These are phyloP conservation scores for Pseudoperonospora humuli DNA, from an alignment of 352 stramenopile genomes.

Conservation along the genomic window DNA sequence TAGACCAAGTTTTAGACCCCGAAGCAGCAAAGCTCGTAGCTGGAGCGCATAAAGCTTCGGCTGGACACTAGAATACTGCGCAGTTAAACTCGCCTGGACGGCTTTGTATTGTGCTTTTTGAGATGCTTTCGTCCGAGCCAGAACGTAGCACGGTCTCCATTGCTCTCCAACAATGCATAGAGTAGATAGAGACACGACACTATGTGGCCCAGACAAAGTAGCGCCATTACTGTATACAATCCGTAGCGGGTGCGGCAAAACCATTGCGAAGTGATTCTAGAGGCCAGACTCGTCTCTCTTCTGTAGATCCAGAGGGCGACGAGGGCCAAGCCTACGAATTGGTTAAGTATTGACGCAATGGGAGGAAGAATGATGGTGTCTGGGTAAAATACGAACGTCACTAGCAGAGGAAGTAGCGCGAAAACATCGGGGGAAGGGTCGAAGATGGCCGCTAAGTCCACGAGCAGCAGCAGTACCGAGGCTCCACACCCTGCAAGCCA, in stretches of 20 bases:
- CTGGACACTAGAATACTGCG: constrained; percentile 2
- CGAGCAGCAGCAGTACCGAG: constrained; percentile 44
- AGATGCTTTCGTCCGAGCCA: constrained; percentile 42
- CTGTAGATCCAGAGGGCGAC: constrained; percentile 50
- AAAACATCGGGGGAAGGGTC: constrained; percentile 26
- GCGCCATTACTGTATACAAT: constrained; percentile 10
- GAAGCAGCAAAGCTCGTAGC: constrained; percentile 19
- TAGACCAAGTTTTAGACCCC: constrained; percentile 63
- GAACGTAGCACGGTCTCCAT: constrained; percentile 56
- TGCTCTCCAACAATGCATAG: constrained; percentile 61
- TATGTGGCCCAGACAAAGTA: constrained; percentile 50
- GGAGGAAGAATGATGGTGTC: constrained; percentile 15
- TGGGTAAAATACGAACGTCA: constrained; percentile 5
- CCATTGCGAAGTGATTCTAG: constrained; percentile 9
- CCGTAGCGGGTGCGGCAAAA: constrained; percentile 13
- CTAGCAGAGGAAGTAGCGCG: constrained; percentile 23
- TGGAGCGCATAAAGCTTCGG: constrained; percentile 1
- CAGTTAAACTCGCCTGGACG: constrained; percentile 17
- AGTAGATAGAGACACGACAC: constrained; percentile 59
- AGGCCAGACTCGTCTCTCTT: constrained; percentile 25
- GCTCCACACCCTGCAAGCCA: constrained; percentile 41
- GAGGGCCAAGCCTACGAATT: constrained; percentile 35
- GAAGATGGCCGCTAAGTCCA: constrained; percentile 48
- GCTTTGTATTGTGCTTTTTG: constrained; percentile 1
- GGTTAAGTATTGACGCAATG: constrained; percentile 35